A percentile compares a stretch with the other conserved stretches of the same genome.
These are phyloP conservation scores for Rhodamnia rubescens DNA, from an alignment of 345 rosid species.

Conservation along the genomic window DNA sequence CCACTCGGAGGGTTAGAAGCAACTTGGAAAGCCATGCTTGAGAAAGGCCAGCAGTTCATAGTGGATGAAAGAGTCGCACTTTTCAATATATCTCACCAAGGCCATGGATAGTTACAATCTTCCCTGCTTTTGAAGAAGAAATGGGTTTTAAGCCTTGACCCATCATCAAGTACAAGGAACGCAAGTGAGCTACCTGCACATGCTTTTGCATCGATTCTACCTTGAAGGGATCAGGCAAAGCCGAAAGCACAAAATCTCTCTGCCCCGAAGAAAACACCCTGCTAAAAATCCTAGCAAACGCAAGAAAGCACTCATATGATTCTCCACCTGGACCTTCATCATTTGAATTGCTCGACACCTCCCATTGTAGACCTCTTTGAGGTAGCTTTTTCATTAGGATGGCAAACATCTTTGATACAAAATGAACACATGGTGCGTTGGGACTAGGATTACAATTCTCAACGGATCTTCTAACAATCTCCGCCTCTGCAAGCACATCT, in stretches of 20 bases:
- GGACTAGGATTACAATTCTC: slow-evolving; percentile 59
- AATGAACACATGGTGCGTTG: slow-evolving; percentile 66
- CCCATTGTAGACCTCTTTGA: slow-evolving; percentile 56
- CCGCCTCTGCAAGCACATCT: slow-evolving; percentile 48
- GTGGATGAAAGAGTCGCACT: slow-evolving; percentile 87
- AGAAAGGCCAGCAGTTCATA: slow-evolving; percentile 85
- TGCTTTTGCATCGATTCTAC: slow-evolving; percentile 65
- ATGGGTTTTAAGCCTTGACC: slow-evolving; percentile 86
- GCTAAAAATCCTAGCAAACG: slow-evolving; percentile 91
- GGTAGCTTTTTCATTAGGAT: slow-evolving; percentile 72
- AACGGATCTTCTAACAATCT: slow-evolving; percentile 61
- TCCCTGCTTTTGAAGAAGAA: slow-evolving; percentile 69
- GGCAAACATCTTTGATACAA: slow-evolving; percentile 96
- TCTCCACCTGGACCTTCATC: slow-evolving; percentile 45
- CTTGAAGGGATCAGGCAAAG: slow-evolving; percentile 74
- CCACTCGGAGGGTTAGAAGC: slow-evolving; percentile 81
- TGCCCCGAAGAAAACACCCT: slow-evolving; percentile 61
- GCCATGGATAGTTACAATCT: slow-evolving; percentile 81
- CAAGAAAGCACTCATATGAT: slow-evolving; percentile 91
- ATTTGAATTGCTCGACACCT: slow-evolving; percentile 30
- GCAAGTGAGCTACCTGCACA: slow-evolving; percentile 74
- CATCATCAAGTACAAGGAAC: slow-evolving; percentile 91
- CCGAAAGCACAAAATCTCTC: slow-evolving; percentile 62
- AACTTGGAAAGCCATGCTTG: slow-evolving; percentile 90
- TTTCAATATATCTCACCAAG: slow-evolving; percentile 87